Evolutionary conservation across 2,329 filamentous ascomycete species (phyloP).

Genomic region (Pestalotiopsis sp.): DNA sequence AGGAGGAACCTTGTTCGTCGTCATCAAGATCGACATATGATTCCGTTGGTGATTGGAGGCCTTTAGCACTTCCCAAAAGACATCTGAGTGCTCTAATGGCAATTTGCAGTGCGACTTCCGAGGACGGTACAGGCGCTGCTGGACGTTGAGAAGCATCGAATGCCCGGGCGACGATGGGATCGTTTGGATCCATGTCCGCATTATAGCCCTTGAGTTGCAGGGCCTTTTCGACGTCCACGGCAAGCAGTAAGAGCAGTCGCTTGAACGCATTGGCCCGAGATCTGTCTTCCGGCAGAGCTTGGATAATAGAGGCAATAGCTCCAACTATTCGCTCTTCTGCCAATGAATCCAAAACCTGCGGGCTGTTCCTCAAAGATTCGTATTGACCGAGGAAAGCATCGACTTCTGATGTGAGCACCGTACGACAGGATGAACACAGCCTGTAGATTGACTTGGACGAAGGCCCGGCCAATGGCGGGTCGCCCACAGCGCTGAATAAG

Average conservation of each 20-base stretch:
- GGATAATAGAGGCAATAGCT: slow-evolving; percentile 75
- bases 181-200: slow-evolving; percentile 25
- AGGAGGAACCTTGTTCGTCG: slow-evolving; percentile 37
- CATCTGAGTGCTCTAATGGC: slow-evolving; percentile 65
- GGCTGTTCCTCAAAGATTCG: slow-evolving; percentile 58
- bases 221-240: slow-evolving; percentile 59
- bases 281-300: slow-evolving; percentile 65
- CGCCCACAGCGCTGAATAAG: slow-evolving; percentile 71
- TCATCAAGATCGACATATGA: slow-evolving; percentile 68
- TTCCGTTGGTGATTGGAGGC: slow-evolving; percentile 71
- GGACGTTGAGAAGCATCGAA: slow-evolving; percentile 30
- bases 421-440: slow-evolving; percentile 76
- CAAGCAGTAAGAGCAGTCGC: slow-evolving; percentile 63
- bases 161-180: slow-evolving; percentile 31
- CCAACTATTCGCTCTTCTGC: slow-evolving; percentile 76
- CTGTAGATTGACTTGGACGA: slow-evolving; percentile 76
- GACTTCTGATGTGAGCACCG: slow-evolving; percentile 68
- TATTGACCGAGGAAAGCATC: slow-evolving; percentile 74
- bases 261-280: slow-evolving; percentile 57
- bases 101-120: slow-evolving; percentile 53
- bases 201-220: slow-evolving; percentile 37
- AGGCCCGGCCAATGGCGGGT: slow-evolving; percentile 63
- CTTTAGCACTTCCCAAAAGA: slow-evolving; percentile 71
- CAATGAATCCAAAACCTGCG: slow-evolving; percentile 63
- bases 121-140: slow-evolving; percentile 22